Conservation (phyloP, 2,329 filamentous ascomycete species). For the Periconia sp. region DNA sequence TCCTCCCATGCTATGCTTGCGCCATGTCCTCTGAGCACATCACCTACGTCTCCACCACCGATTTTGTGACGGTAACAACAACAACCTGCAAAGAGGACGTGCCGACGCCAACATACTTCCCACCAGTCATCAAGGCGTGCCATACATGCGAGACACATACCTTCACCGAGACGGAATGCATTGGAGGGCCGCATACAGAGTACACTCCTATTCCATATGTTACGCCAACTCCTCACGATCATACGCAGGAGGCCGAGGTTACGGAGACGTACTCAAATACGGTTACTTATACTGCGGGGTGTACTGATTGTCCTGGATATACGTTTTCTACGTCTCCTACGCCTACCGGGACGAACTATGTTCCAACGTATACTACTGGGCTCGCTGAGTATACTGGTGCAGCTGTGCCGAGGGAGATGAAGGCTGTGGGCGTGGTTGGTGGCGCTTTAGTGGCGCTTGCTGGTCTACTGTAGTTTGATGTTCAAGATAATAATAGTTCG, state of each 20-base stretch:
- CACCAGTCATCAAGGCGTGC: constrained; percentile 18
- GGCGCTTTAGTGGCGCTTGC: constrained; percentile 11
- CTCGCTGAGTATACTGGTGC: constrained; percentile 14
- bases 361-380: constrained; percentile 1
- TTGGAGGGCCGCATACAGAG: constrained; percentile 12
- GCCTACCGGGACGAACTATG: constrained; percentile 8
- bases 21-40: constrained; percentile 16
- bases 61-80: constrained; percentile 17
- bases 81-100: constrained; percentile 10
- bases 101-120: constrained; percentile 4
- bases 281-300: background rate
- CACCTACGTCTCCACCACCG: constrained; percentile 16
- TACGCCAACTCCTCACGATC: constrained; percentile 15
- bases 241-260: background rate
- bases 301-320: constrained; percentile 5
- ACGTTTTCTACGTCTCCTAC: constrained; percentile 1
- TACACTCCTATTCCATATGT: constrained; percentile 17
- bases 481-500: background rate
- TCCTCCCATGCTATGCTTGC: constrained; percentile 23
- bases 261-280: background rate
- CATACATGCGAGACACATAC: constrained; percentile 16
- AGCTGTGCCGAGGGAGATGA: constrained; percentile 8
- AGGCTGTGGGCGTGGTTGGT: constrained; percentile 11
- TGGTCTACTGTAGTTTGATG: constrained; percentile 10
- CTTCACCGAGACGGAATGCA: constrained; percentile 16